Evolutionary conservation across 371 early-diverging fungal species (phyloP).

Genomic region (Rhizopus stolonifer): DNA sequence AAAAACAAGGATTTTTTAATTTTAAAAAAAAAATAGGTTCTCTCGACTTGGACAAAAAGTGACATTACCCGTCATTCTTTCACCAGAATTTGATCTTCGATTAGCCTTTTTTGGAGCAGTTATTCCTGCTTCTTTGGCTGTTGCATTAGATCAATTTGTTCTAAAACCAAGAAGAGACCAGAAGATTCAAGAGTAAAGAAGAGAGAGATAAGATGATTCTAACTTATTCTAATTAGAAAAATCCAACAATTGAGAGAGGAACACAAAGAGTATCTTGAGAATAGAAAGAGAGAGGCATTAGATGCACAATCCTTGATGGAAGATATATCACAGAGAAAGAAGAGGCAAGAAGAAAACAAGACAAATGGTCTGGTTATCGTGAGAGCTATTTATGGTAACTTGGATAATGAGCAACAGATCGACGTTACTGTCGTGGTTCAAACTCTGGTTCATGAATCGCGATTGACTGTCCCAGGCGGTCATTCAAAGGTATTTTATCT

Average conservation of each 20-base stretch:
- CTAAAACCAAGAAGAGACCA: slow-evolving; percentile 69
- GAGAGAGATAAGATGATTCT: not conserved
- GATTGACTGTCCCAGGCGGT: slow-evolving; percentile 85
- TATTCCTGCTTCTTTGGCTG: slow-evolving; percentile 63
- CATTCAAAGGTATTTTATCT: slow-evolving; percentile 76
- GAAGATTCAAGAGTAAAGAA: slow-evolving; percentile 57
- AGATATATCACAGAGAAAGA: slow-evolving; percentile 68
- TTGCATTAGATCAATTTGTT: slow-evolving; percentile 68
- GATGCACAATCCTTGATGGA: slow-evolving; percentile 75
- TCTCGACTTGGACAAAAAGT: slow-evolving; percentile 84
- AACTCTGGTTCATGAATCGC: slow-evolving; percentile 78
- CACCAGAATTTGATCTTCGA: slow-evolving; percentile 68
- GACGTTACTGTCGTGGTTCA: slow-evolving; percentile 90
- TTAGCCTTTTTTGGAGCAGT: slow-evolving; percentile 68
- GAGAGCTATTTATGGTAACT: slow-evolving; percentile 85
- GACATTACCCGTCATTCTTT: slow-evolving; percentile 76
- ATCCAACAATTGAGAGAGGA: slow-evolving; percentile 71
- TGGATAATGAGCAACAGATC: slow-evolving; percentile 56
- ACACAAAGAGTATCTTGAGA: slow-evolving; percentile 72
- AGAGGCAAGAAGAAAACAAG: slow-evolving; percentile 64
- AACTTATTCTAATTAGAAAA: slow-evolving; percentile 45
- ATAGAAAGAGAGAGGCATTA: slow-evolving; percentile 75
- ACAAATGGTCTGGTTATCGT: slow-evolving; percentile 82
- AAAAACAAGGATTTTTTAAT: not conserved
- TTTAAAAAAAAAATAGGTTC: slow-evolving; percentile 42